Evolutionary conservation across 768 basidiomycete genomes (phyloP).

Genomic region (Phaeotremella fagi): DNA sequence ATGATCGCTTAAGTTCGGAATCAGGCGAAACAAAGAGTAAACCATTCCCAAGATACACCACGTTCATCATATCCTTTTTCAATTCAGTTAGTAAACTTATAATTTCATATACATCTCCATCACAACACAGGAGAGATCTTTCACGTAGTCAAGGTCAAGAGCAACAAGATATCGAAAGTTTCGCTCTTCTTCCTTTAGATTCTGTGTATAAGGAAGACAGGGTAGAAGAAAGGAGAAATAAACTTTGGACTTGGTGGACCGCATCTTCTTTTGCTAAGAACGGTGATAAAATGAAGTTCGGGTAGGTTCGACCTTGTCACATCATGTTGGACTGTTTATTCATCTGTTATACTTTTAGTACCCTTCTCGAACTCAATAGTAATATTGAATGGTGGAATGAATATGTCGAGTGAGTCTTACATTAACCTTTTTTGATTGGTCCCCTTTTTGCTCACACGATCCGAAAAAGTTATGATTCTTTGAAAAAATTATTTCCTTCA

Average conservation of each 20-base stretch:
- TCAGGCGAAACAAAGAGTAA: too few species aligned
- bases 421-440: not conserved
- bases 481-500: conserved; percentile 49
- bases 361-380: conserved; percentile 48
- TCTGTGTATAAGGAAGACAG: not conserved
- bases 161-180: conserved; percentile 7
- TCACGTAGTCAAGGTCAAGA: not conserved
- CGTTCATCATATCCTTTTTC: not conserved
- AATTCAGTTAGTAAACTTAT: not conserved
- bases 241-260: conserved; percentile 27
- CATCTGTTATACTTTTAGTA: conserved; percentile 19
- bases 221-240: not conserved
- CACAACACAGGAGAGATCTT: not conserved
- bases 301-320: conserved; percentile 22
- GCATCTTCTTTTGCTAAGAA: conserved; percentile 17
- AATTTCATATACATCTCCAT: not conserved
- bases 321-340: not conserved
- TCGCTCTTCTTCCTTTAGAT: conserved; percentile 9
- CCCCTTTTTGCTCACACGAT: not conserved
- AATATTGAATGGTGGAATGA: conserved; percentile 49
- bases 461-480: conserved; percentile 45
- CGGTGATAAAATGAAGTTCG: conserved; percentile 47
- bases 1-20: too few species aligned
- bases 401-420: conserved; percentile 47
- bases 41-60: too few species aligned